Evolutionary conservation across 768 basidiomycete species (phyloP).

Genomic region (Russula sp.): DNA sequence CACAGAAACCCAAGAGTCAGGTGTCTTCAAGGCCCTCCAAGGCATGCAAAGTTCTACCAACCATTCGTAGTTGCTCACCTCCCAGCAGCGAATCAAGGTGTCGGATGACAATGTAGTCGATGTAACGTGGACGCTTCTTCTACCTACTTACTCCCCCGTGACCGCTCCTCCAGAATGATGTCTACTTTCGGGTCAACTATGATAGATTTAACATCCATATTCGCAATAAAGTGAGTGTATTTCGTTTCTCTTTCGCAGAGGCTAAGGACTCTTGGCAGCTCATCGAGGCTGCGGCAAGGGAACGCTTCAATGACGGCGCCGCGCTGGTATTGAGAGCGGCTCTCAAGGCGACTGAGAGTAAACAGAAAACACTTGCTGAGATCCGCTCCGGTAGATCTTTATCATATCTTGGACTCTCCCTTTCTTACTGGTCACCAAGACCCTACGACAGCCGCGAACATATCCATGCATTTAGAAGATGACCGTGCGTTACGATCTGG

Average conservation of each 20-base stretch:
- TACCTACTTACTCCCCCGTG: neutral
- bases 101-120: conserved; percentile 56
- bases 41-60: conserved; percentile 31
- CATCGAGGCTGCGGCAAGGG: conserved; percentile 64
- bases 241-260: conserved; percentile 5
- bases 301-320: conserved; percentile 73
- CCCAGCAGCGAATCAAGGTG: conserved; percentile 37
- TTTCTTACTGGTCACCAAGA: conserved; percentile 33
- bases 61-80: neutral
- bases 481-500: conserved; percentile 55
- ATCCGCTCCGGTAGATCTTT: conserved; percentile 48
- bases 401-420: neutral
- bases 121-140: conserved; percentile 32
- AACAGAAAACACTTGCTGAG: conserved; percentile 55
- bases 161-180: conserved; percentile 42
- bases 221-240: conserved; percentile 66
- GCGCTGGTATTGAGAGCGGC: conserved; percentile 64
- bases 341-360: conserved; percentile 60
- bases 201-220: conserved; percentile 82
- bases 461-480: conserved; percentile 57
- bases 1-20: conserved; percentile 54
- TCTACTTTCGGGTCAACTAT: conserved; percentile 83
- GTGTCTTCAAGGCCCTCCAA: conserved; percentile 44
- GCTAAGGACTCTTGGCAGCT: conserved; percentile 41
- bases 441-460: conserved; percentile 56